Evolutionary conservation across 805 yeast genomes (phyloP).

Genomic region (Wickerhamiella siamensis): DNA sequence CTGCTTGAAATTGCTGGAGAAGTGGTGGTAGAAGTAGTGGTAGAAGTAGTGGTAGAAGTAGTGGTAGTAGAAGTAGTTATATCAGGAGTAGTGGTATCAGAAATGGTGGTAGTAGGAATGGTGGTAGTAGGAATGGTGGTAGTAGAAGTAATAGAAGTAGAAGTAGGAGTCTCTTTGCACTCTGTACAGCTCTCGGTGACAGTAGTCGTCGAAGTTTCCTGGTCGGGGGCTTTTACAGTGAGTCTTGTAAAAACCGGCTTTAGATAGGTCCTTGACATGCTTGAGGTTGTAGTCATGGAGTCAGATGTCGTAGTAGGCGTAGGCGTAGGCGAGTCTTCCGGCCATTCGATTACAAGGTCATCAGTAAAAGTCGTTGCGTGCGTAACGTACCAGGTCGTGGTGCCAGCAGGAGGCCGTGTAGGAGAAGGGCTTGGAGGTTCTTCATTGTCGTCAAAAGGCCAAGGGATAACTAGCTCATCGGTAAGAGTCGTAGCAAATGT

Average conservation of each 20-base stretch:
- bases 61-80: conserved; percentile 3
- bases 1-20: too few species aligned
- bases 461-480: too few species aligned
- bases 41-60: too few species aligned
- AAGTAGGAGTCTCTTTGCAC: neutral
- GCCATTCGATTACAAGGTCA: neutral
- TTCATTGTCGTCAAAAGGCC: too few species aligned
- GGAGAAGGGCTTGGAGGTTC: too few species aligned
- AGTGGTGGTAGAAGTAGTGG: too few species aligned
- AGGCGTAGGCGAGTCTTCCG: neutral
- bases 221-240: neutral
- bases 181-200: neutral
- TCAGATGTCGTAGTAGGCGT: neutral
- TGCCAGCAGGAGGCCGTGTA: too few species aligned
- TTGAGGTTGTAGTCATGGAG: neutral
- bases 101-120: neutral
- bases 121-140: neutral
- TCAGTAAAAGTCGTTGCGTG: neutral
- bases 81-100: neutral
- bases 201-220: neutral
- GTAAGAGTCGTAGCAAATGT: neutral
- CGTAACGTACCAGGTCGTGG: neutral
- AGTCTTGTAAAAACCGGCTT: neutral
- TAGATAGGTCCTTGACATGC: neutral
- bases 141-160: neutral